phyloP scores from a whole-genome alignment of 495 filamentous ascomycete genomes.

The Tuber magnatum region DNA sequence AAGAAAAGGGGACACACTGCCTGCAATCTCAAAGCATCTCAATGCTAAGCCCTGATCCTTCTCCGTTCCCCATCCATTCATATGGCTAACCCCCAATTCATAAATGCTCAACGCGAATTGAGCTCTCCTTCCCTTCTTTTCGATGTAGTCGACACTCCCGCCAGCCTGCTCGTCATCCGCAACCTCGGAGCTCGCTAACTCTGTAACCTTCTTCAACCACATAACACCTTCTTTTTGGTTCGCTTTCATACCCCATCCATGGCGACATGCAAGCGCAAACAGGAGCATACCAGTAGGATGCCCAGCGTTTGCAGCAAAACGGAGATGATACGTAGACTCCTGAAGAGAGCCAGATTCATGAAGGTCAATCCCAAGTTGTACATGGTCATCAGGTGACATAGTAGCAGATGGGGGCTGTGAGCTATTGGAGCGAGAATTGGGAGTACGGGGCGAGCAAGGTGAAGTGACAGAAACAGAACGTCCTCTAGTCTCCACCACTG shows the following conservation, averaged over 20 bases:
- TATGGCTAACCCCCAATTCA: slow-evolving; percentile 90
- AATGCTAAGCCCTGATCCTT: slow-evolving; percentile 83
- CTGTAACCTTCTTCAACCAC: slow-evolving; percentile 85
- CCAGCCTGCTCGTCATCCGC: slow-evolving; percentile 71
- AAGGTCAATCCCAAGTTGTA: slow-evolving; percentile 74
- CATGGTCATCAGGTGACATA: slow-evolving; percentile 74
- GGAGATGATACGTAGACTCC: slow-evolving; percentile 91
- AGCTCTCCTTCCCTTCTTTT: slow-evolving; percentile 70
- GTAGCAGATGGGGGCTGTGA: slow-evolving; percentile 46
- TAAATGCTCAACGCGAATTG: slow-evolving; percentile 94
- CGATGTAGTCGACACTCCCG: slow-evolving; percentile 55
- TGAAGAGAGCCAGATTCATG: slow-evolving; percentile 79
- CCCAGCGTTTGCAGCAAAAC: slow-evolving; percentile 75
- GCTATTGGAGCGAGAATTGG: slow-evolving; percentile 12
- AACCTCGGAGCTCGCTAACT: slow-evolving; percentile 73
- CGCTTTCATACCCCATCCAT: slow-evolving; percentile 94
- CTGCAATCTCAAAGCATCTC: slow-evolving; percentile 92
- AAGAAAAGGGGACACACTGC: slow-evolving; percentile 51
- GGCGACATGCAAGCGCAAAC: slow-evolving; percentile 91
- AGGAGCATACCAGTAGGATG: slow-evolving; percentile 91
- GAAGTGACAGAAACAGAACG: slow-evolving; percentile 20
- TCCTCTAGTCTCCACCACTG: slow-evolving; percentile 11
- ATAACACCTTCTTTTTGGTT: slow-evolving; percentile 81
- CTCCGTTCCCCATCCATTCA: slow-evolving; percentile 96
- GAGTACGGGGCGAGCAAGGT: slow-evolving; percentile 24